These are phyloP conservation scores for Chaetomium sp. DNA, from an alignment of 2,329 filamentous ascomycete genomes.

Conservation along the genomic window DNA sequence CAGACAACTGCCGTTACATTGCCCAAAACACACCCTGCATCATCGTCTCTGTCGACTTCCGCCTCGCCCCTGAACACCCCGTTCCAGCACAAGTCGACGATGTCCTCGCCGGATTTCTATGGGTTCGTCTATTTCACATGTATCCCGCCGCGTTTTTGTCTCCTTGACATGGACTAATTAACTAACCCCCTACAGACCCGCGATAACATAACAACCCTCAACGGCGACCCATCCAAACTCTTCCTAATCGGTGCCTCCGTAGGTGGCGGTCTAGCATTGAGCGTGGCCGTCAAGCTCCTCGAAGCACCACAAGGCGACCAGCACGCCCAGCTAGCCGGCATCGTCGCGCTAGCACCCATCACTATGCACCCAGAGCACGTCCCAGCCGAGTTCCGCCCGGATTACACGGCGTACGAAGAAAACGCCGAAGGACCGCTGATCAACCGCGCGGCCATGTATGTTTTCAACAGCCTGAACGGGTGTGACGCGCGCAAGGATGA, in stretches of 20 bases:
- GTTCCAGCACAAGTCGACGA: background rate
- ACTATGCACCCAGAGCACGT: background rate
- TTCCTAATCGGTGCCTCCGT: background rate
- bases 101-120: background rate
- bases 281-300: background rate
- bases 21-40: background rate
- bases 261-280: background rate
- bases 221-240: background rate
- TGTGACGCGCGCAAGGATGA: background rate
- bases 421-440: background rate
- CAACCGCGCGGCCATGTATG: background rate
- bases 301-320: background rate
- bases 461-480: background rate
- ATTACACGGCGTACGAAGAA: background rate
- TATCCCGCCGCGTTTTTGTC: too few relatives aligned
- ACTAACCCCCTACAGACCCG: background rate
- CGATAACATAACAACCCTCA: background rate
- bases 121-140: background rate
- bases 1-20: background rate
- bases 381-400: background rate
- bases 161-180: too few relatives aligned
- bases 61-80: background rate
- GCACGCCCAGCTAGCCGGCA: background rate
- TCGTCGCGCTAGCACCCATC: background rate
- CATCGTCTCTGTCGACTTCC: background rate